Percentiles rank a stretch among this genome's conserved stretches.
phyloP scores from a whole-genome alignment of 257 asterid genomes.

The Gentiana dahurica region DNA sequence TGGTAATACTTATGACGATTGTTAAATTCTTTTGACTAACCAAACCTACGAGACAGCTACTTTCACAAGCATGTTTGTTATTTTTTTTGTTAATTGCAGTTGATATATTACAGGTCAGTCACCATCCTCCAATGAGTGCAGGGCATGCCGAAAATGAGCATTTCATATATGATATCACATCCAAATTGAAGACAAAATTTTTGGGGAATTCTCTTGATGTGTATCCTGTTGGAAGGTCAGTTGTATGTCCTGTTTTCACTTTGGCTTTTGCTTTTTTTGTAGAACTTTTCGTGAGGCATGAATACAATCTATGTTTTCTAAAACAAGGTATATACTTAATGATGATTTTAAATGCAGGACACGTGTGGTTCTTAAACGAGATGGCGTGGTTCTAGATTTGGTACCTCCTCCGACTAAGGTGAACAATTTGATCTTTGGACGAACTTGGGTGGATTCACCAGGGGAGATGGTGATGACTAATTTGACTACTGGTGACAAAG shows the following conservation, averaged over 20 bases:
- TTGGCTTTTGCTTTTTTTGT: not conserved
- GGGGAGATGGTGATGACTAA: conserved; percentile 85
- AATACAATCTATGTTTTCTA: not conserved
- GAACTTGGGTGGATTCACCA: conserved; percentile 90
- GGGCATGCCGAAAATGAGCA: conserved; percentile 91
- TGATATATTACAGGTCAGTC: conserved; percentile 27
- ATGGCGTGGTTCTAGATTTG: conserved; percentile 66
- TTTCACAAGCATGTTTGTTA: not conserved
- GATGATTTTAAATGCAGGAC: conserved; percentile 34
- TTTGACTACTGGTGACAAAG: conserved; percentile 88
- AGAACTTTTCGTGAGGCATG: not conserved
- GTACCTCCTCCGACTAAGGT: conserved; percentile 94
- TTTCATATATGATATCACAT: conserved; percentile 69
- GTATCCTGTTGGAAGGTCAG: conserved; percentile 90
- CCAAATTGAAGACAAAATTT: conserved; percentile 74
- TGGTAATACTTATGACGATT: too few species aligned
- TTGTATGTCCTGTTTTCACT: not conserved
- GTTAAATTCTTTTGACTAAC: too few species aligned
- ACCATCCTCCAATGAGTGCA: conserved; percentile 96
- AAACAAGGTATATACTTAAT: not conserved
- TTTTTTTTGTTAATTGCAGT: not conserved
- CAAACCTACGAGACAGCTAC: not conserved
- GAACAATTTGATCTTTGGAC: conserved; percentile 77
- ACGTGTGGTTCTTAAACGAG: conserved; percentile 63
- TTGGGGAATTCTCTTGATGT: conserved; percentile 82